These are phyloP conservation scores for Ustilago nuda DNA, from an alignment of 1,284 basidiomycete genomes.

Conservation along the genomic window DNA sequence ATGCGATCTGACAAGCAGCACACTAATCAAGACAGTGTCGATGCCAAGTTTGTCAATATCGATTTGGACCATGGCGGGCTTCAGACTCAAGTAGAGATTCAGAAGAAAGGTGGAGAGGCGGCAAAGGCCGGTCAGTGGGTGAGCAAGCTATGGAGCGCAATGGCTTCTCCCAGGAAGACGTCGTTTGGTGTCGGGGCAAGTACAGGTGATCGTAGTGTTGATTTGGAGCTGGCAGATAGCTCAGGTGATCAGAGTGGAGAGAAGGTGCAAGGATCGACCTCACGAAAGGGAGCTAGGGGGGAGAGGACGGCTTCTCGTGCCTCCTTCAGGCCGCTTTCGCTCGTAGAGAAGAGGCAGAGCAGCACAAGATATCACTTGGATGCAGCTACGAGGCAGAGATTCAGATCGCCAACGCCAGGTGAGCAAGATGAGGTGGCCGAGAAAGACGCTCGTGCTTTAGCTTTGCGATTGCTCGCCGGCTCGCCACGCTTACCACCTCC, in stretches of 20 bases:
- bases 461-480: constrained; percentile 37
- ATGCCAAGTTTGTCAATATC: constrained; percentile 47
- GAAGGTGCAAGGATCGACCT: not conserved
- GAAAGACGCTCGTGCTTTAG: constrained; percentile 44
- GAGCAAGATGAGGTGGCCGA: constrained; percentile 42
- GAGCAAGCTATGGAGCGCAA: constrained; percentile 44
- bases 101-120: constrained; percentile 5
- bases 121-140: constrained; percentile 37
- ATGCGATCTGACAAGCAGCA: constrained; percentile 20
- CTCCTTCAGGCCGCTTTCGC: constrained; percentile 38
- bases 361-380: constrained; percentile 25
- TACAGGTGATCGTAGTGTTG: constrained; percentile 28
- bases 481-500: constrained; percentile 21
- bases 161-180: constrained; percentile 24
- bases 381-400: constrained; percentile 19
- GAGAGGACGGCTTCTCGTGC: constrained; percentile 27
- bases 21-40: constrained; percentile 13
- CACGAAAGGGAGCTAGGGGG: not conserved
- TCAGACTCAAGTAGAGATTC: constrained; percentile 20
- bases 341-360: constrained; percentile 45
- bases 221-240: constrained; percentile 27
- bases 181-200: constrained; percentile 19
- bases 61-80: constrained; percentile 37
- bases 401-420: constrained; percentile 38
- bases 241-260: constrained; percentile 13